These are phyloP conservation scores for Hypoxylon fragiforme DNA, from an alignment of 495 filamentous ascomycete genomes.

Conservation along the genomic window DNA sequence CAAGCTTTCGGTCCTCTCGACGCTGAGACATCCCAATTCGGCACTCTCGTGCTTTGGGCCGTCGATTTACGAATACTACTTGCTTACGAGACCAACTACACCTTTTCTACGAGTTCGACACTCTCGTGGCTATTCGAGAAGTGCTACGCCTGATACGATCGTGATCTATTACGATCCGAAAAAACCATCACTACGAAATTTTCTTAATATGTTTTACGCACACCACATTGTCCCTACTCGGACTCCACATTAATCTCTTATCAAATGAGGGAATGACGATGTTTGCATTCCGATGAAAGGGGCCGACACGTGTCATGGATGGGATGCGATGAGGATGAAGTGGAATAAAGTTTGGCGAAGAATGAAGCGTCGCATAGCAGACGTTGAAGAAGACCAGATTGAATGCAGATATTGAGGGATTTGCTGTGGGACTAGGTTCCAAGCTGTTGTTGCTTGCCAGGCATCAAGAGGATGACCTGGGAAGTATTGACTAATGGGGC, in stretches of 20 bases:
- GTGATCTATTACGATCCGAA: conserved; percentile 24
- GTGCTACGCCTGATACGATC: conserved; percentile 25
- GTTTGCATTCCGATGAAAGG: not conserved
- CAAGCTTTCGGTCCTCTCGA: conserved; percentile 9
- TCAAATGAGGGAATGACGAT: not conserved
- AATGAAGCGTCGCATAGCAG: conserved; percentile 17
- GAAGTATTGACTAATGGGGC: too few species aligned
- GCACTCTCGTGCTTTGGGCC: not conserved
- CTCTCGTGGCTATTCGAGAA: conserved; percentile 21
- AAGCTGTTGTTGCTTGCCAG: conserved; percentile 19
- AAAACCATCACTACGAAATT: conserved; percentile 11
- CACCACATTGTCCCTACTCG: conserved; percentile 1
- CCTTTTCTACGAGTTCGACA: conserved; percentile 24
- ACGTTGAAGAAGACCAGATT: conserved; percentile 28
- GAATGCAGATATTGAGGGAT: conserved; percentile 22
- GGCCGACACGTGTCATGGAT: conserved; percentile 7
- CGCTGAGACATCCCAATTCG: conserved; percentile 6
- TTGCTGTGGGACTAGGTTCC: conserved; percentile 11
- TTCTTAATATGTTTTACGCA: conserved; percentile 16
- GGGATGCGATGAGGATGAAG: conserved; percentile 7
- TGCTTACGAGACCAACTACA: conserved; percentile 19
- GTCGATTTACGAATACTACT: conserved; percentile 20
- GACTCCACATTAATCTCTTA: not conserved
- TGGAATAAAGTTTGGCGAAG: conserved; percentile 5
- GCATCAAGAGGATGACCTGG: conserved; percentile 17